A percentile compares a stretch with the other conserved stretches of the same genome.
Conservation (phyloP, 2,329 filamentous ascomycete genomes). For the Orbilia quercus region DNA sequence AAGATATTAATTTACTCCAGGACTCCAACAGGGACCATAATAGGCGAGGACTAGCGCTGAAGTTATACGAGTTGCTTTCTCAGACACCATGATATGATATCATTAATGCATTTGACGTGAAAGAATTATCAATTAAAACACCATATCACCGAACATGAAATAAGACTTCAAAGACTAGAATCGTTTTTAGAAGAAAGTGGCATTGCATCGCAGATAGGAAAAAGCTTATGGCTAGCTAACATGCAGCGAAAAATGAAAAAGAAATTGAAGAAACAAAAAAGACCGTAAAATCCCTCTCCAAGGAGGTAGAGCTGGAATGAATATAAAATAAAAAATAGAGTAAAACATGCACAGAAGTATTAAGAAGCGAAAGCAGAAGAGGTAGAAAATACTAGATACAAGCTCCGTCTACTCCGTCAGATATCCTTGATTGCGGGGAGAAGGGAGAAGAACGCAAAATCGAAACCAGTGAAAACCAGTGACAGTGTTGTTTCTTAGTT, state of each 20-base stretch:
- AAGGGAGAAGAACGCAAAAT: constrained; percentile 2
- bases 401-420: constrained; percentile 48
- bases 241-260: constrained; percentile 18
- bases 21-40: neutral
- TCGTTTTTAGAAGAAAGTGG: constrained; percentile 30
- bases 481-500: no score
- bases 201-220: constrained; percentile 27
- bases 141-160: neutral
- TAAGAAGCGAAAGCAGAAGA: neutral
- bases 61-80: no score
- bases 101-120: no score
- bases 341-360: constrained; percentile 14
- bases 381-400: constrained; percentile 43
- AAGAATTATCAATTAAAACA: neutral
- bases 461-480: no score
- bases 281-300: constrained; percentile 29
- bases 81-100: no score
- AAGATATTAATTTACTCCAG: neutral
- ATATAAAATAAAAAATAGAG: constrained; percentile 10
- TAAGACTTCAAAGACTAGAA: no score
- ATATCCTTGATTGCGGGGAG: constrained; percentile 17
- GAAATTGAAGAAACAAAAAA: no score
- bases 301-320: constrained; percentile 9
- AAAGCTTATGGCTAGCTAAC: constrained; percentile 41
- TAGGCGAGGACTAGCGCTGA: neutral